Conservation (phyloP, 139 green algal species). For the Marvania coccoides region DNA sequence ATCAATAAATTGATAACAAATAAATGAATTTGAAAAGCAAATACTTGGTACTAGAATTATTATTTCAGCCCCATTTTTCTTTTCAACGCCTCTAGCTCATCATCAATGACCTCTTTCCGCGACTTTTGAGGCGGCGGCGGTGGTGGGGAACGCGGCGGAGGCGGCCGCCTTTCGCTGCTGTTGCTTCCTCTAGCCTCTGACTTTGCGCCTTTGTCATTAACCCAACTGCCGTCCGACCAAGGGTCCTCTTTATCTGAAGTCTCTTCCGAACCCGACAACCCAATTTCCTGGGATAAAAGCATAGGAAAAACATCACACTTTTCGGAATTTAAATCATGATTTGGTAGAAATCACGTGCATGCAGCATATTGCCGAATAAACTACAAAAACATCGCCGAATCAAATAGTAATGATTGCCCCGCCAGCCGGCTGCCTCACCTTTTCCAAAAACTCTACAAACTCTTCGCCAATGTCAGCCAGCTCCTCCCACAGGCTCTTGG, state of each 20-base stretch:
- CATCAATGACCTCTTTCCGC: slow-evolving; percentile 29
- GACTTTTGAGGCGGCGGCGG: background rate
- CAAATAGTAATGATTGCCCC: no score
- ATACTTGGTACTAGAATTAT: background rate
- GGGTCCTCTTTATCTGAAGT: no score
- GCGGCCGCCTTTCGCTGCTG: background rate
- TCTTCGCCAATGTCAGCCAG: slow-evolving; percentile 53
- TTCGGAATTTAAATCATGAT: no score
- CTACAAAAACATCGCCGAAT: no score
- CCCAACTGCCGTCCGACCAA: no score
- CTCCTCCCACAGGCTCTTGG: slow-evolving; percentile 47
- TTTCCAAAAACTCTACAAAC: slow-evolving; percentile 57
- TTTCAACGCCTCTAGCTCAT: slow-evolving; percentile 38
- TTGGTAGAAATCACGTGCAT: no score
- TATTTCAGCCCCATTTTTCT: slow-evolving; percentile 33
- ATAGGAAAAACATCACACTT: no score
- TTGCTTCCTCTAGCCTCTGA: no score
- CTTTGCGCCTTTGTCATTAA: no score
- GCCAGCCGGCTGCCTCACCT: background rate
- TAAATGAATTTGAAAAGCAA: background rate
- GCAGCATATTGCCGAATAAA: no score
- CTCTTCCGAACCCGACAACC: no score
- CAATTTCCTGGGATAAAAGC: no score
- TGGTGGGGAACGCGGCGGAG: background rate
- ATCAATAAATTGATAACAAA: background rate